Conservation (phyloP, 202 grass and related monocot species). For the Brachypodium distachyon region DNA sequence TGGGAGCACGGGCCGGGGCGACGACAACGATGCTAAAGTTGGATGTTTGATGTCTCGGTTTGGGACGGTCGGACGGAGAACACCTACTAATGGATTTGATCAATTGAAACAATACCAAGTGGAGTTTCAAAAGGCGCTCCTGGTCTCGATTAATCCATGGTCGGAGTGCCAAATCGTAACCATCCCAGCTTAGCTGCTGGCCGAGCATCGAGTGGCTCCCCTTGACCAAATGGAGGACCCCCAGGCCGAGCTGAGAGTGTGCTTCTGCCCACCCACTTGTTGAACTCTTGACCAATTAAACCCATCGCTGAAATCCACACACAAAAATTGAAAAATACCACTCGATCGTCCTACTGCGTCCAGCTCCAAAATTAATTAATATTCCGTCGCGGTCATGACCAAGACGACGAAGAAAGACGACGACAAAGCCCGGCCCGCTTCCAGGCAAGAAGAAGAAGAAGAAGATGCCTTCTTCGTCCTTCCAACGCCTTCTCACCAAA, state of each 20-base stretch:
- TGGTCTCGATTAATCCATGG: neutral
- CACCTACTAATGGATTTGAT: neutral
- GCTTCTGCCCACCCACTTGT: neutral
- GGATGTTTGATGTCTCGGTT: too few species aligned
- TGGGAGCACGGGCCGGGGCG: too few species aligned
- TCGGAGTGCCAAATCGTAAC: neutral
- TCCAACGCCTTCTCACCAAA: slow-evolving; percentile 8
- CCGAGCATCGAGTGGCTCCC: neutral
- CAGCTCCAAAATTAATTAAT: neutral
- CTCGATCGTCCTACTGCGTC: neutral
- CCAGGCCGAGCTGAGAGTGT: too few species aligned
- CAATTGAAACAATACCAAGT: neutral
- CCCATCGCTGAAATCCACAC: neutral
- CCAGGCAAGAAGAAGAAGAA: too few species aligned
- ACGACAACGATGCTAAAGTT: too few species aligned
- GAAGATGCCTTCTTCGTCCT: slow-evolving; percentile 27
- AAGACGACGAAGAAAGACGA: neutral
- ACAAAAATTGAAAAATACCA: neutral
- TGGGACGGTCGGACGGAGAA: too few species aligned
- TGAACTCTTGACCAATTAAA: neutral
- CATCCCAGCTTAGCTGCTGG: neutral
- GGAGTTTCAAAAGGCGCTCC: neutral
- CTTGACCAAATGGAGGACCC: slow-evolving; percentile 30
- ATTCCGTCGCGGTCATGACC: slow-evolving; percentile 11
- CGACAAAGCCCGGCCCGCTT: neutral